Conservation (phyloP, 495 filamentous ascomycete genomes). For the Aspergillus kassunensis region DNA sequence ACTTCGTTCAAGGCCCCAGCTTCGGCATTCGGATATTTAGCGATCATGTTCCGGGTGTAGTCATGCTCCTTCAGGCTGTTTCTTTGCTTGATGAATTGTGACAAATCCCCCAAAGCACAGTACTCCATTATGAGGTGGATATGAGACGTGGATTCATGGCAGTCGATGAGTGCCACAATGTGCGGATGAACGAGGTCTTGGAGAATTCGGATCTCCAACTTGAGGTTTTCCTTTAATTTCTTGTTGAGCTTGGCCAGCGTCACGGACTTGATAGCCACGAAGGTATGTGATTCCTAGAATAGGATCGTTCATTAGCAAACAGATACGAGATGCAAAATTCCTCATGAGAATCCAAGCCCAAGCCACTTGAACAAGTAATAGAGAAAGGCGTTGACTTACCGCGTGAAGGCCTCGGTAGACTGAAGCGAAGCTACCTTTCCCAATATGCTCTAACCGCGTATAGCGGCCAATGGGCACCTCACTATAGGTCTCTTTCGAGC, state of each 20-base stretch:
- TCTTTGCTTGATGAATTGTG: conserved; percentile 90
- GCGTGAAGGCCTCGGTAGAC: conserved; percentile 84
- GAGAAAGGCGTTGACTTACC: conserved; percentile 49
- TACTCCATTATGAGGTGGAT: conserved; percentile 99
- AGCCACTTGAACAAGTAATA: background rate
- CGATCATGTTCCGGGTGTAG: conserved; percentile 77
- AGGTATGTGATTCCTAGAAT: conserved; percentile 53
- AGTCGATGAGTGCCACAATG: conserved; percentile 93
- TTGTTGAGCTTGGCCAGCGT: conserved; percentile 83
- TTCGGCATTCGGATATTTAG: conserved; percentile 80
- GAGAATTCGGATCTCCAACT: conserved; percentile 90
- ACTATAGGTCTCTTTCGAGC: conserved; percentile 40
- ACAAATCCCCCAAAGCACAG: conserved; percentile 90
- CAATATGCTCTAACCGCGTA: conserved; percentile 76
- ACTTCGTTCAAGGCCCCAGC: conserved; percentile 89
- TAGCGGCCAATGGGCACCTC: conserved; percentile 75
- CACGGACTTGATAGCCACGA: conserved; percentile 95
- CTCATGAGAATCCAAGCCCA: no score
- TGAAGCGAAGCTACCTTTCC: conserved; percentile 92
- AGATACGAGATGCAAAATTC: no score
- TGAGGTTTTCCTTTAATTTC: conserved; percentile 94
- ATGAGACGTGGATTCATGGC: conserved; percentile 75
- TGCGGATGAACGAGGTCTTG: conserved; percentile 91
- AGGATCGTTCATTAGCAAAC: background rate
- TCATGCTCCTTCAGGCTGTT: conserved; percentile 70